Evolutionary conservation across 768 basidiomycete genomes (phyloP).

Genomic region (Chiua virens): DNA sequence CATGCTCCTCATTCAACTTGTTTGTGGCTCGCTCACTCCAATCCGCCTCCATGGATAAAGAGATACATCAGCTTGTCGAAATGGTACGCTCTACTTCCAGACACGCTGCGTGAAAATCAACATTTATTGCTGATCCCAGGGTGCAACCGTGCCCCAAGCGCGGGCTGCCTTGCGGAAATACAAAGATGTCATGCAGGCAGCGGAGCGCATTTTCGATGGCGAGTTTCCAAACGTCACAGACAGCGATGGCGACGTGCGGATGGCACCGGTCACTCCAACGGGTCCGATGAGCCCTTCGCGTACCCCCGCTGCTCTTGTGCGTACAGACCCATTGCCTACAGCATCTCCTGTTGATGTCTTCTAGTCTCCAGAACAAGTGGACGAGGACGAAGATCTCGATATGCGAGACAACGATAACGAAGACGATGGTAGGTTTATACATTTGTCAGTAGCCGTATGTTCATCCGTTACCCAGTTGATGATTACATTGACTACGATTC

Average conservation of each 20-base stretch:
- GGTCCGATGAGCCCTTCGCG: conserved; percentile 30
- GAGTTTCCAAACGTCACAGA: conserved; percentile 73
- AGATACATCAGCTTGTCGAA: conserved; percentile 62
- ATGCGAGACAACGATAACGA: conserved; percentile 52
- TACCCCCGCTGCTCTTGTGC: conserved; percentile 25
- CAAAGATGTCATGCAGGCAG: conserved; percentile 91
- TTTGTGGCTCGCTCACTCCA: neutral
- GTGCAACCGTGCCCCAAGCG: conserved; percentile 80
- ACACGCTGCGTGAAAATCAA: neutral
- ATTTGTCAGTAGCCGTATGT: neutral
- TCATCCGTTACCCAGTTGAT: conserved; percentile 35
- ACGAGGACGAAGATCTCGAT: conserved; percentile 48
- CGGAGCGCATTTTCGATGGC: conserved; percentile 82
- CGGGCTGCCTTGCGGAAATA: conserved; percentile 77
- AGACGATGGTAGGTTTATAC: conserved; percentile 44
- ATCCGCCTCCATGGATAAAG: conserved; percentile 42
- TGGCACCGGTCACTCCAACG: conserved; percentile 33
- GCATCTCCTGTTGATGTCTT: conserved; percentile 1
- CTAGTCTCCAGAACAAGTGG: conserved; percentile 62
- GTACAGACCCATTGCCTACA: neutral
- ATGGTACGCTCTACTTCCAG: conserved; percentile 40
- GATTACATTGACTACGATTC: conserved; percentile 83
- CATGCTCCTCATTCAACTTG: conserved; percentile 14
- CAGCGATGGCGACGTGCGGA: conserved; percentile 50
- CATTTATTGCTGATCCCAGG: conserved; percentile 44